These are phyloP conservation scores for Cajanus cajan DNA, from an alignment of 306 rosid species.

Conservation along the genomic window DNA sequence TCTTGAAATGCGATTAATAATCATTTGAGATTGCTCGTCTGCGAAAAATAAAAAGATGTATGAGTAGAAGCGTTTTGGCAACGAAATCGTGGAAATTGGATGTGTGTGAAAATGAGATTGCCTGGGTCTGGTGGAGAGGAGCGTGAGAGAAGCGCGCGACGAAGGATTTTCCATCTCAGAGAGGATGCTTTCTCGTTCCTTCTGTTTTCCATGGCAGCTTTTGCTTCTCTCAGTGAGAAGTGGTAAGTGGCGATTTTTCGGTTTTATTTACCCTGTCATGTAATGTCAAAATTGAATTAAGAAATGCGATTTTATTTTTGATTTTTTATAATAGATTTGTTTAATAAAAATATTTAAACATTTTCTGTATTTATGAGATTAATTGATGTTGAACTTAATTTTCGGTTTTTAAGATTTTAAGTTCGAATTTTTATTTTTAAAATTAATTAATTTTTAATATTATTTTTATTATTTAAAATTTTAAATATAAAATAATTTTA, in stretches of 20 bases:
- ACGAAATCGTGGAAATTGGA: background rate
- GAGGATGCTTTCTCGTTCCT: constrained; percentile 54
- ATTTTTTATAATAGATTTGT: no score
- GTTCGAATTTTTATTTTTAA: no score
- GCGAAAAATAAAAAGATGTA: background rate
- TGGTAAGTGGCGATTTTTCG: background rate
- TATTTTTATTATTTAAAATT: no score
- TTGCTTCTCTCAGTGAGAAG: background rate
- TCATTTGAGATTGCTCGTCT: constrained; percentile 52
- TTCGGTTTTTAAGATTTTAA: no score
- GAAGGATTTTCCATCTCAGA: constrained; percentile 74
- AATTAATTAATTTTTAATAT: no score
- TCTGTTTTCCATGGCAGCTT: constrained; percentile 18
- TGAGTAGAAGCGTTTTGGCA: background rate
- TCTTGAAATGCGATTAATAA: constrained; percentile 61
- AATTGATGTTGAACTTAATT: no score
- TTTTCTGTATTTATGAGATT: no score
- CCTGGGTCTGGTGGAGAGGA: constrained; percentile 35
- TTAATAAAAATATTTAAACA: no score
- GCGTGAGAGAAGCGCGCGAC: constrained; percentile 63
- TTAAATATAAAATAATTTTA: no score
- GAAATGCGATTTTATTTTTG: no score
- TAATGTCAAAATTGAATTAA: no score
- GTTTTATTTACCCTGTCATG: no score
- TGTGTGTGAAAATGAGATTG: background rate